Conservation (phyloP, 2,329 filamentous ascomycete species). For the Cordyceps pruinosa region DNA sequence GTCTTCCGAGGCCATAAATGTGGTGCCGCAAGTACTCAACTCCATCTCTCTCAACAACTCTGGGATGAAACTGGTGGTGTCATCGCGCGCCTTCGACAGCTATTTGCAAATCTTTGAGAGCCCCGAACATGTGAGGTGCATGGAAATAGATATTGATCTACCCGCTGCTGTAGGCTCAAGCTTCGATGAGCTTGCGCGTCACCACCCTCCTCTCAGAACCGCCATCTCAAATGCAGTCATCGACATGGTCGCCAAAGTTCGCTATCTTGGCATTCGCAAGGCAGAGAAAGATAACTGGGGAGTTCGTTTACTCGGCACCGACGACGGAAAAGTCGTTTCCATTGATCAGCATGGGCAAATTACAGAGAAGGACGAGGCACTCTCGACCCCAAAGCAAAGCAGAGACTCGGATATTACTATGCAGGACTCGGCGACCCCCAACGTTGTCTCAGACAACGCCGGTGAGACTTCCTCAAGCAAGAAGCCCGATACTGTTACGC, state of each 20-base stretch:
- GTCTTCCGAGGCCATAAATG: slow-evolving; percentile 80
- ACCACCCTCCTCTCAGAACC: slow-evolving; percentile 77
- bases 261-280: slow-evolving; percentile 63
- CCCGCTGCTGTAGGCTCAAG: slow-evolving; percentile 69
- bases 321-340: slow-evolving; percentile 45
- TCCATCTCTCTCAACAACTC: slow-evolving; percentile 87
- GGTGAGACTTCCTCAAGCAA: slow-evolving; percentile 15
- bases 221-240: slow-evolving; percentile 80
- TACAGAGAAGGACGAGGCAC: slow-evolving; percentile 20
- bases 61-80: slow-evolving; percentile 81
- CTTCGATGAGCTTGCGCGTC: slow-evolving; percentile 90
- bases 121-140: slow-evolving; percentile 74
- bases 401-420: slow-evolving; percentile 56
- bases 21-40: slow-evolving; percentile 81
- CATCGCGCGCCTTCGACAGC: slow-evolving; percentile 72
- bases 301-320: slow-evolving; percentile 65
- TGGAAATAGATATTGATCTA: slow-evolving; percentile 65
- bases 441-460: neutral
- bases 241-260: slow-evolving; percentile 80
- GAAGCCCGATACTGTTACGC: slow-evolving; percentile 40
- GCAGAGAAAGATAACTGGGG: slow-evolving; percentile 66
- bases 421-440: slow-evolving; percentile 41
- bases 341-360: slow-evolving; percentile 47
- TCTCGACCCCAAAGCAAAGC: slow-evolving; percentile 34
- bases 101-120: slow-evolving; percentile 98